Conservation (phyloP, 306 rosid genomes). For the Prunus mira region DNA sequence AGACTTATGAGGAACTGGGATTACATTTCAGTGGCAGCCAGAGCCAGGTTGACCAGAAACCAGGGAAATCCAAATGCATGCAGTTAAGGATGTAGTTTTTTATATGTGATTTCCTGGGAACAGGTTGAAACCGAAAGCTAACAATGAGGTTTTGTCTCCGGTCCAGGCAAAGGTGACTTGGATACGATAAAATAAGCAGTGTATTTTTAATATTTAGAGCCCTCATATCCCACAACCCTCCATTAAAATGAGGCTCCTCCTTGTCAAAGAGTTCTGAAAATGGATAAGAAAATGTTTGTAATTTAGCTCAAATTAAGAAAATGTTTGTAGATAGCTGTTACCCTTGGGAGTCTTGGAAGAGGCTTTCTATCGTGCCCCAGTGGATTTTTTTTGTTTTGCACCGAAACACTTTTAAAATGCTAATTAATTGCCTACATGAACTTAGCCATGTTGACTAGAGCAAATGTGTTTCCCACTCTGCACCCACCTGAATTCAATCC, state of each 20-base stretch:
- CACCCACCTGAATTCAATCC: too few relatives aligned
- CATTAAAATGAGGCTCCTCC: too few relatives aligned
- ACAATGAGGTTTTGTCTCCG: too few relatives aligned
- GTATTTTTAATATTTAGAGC: too few relatives aligned
- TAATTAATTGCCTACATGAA: too few relatives aligned
- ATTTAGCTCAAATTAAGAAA: background rate
- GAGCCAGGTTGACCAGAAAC: conserved; percentile 33
- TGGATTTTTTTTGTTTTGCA: too few relatives aligned
- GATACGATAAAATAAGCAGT: too few relatives aligned
- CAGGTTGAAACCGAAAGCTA: background rate
- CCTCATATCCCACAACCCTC: too few relatives aligned
- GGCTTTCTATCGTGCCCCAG: background rate
- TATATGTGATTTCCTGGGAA: background rate
- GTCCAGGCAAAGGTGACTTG: too few relatives aligned
- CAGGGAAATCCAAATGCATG: conserved; percentile 46
- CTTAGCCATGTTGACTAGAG: too few relatives aligned
- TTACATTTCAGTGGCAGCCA: background rate
- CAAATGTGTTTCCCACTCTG: too few relatives aligned
- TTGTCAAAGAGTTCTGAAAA: background rate
- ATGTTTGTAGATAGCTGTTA: background rate
- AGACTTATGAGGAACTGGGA: conserved; percentile 18
- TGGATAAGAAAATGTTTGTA: background rate
- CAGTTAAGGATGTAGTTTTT: conserved; percentile 6
- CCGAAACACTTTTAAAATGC: too few relatives aligned
- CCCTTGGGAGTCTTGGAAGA: background rate